Conservation (phyloP, 2,329 filamentous ascomycete species). For the Fusarium sp. region DNA sequence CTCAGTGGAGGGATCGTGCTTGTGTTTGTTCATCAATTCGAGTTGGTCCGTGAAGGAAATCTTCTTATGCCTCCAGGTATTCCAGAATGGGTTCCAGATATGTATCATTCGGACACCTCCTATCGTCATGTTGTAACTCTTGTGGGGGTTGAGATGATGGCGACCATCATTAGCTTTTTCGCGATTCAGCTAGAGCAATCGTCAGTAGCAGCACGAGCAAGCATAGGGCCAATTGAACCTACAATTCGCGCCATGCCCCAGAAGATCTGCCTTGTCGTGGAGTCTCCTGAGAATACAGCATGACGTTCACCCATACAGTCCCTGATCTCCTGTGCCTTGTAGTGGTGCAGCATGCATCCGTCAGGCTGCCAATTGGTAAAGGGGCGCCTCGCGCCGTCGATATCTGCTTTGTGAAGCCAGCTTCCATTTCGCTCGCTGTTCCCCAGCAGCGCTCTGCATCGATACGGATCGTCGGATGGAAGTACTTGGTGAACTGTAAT, state of each 20-base stretch:
- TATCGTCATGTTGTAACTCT: constrained; percentile 52
- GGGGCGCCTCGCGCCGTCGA: constrained; percentile 42
- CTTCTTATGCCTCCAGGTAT: constrained; percentile 50
- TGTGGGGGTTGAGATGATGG: constrained; percentile 20
- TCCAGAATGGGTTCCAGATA: constrained; percentile 72
- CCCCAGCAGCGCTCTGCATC: constrained; percentile 60
- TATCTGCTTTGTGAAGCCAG: constrained; percentile 57
- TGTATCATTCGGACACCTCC: constrained; percentile 63
- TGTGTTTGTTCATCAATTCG: constrained; percentile 22
- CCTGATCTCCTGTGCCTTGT: constrained; percentile 62
- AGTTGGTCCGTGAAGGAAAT: constrained; percentile 38
- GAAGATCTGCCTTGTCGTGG: constrained; percentile 68
- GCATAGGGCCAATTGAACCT: not conserved
- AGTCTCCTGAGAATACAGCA: constrained; percentile 71
- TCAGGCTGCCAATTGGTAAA: constrained; percentile 68
- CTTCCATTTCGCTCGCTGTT: constrained; percentile 55
- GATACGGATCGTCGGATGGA: constrained; percentile 58
- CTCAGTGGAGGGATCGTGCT: not conserved
- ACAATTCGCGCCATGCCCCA: constrained; percentile 60
- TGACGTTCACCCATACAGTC: constrained; percentile 63
- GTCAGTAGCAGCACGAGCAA: constrained; percentile 1
- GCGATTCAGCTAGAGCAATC: constrained; percentile 36
- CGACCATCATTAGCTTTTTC: constrained; percentile 28
- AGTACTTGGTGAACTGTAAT: constrained; percentile 29
- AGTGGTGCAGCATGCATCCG: constrained; percentile 69